Base-by-base conservation (phyloP, 305 asterid genomes). In the Nicotiana rustica region DNA sequence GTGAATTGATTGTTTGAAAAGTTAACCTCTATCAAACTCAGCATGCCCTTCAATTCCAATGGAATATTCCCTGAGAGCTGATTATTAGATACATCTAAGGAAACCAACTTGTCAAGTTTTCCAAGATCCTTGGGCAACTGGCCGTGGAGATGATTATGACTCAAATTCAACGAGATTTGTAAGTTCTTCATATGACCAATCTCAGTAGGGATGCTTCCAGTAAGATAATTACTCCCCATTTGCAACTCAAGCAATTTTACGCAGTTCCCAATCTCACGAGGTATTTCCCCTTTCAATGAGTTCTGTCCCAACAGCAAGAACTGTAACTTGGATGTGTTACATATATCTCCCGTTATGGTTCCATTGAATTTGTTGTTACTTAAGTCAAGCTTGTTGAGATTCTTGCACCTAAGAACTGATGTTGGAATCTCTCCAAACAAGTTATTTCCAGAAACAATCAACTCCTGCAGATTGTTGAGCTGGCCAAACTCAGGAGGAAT, bases 221-320 rank as follows among this genome's bases (percentile, higher is more conserved):
- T 91, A 36, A 96, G 86, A 86, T 88, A 82, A 81, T 95, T 96
- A 75, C 92, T 86, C 13, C 94, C 96, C 85, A 96, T 33, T 76
- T 95, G 91, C 88, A 96, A 88, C 66, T 95, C 98, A 67, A 95
- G 92, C 82, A 96, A 88, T 68, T 95, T 95, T 81, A 91, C 69
- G 83, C 98, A 96, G 90, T 91, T 91, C 59, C 99, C 99, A n/a
- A 96, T 96, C 89, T 88, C 94, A 52, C 68, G 87, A 15, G 99
- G 98, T 66, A 96, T 93, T 76, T 87, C 90, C 59, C 99, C 99
- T 75, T 86, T 78, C 60, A 96, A 84, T 2, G 89, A 91, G 47
- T 96, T 96, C 82, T 86, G 91, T 59, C 92, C 88, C 84, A 96
- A 83, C 14, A 93, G 52, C 88, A 96, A 81, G 89, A 89, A 96